Evolutionary conservation across 257 asterid species (phyloP), one percentile per base, ranked within the genome.

Genomic region (Solanum habrochaites): DNA sequence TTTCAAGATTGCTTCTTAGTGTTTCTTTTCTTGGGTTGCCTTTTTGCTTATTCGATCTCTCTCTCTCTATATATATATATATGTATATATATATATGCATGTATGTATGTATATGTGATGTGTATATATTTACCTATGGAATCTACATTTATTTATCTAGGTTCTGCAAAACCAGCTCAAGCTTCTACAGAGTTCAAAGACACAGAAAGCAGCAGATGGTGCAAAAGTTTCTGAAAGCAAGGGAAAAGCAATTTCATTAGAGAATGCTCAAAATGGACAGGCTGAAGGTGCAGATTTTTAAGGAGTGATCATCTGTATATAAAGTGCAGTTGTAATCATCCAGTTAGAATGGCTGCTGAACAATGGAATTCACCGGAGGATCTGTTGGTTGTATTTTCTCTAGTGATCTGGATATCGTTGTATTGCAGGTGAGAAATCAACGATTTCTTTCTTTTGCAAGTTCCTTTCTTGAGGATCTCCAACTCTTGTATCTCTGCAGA

Each of bases 131-230:
- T 20, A 58, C 66, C 25, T 18, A 58, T 7, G 25, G 25, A 58
- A 20, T 18, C 66, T 58, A 58, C 25, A 58, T 58, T 58, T 58
- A 58, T 58, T 58, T 40, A 85, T 21, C 16, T 85, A 96, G 99
- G 86, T 83, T 89, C 88, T 95, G 90, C 96, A 94, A 88, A 85
- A 82, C 49, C 98, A 95, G 87, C 93, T 91, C 85, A 89, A 90
- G 91, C 92, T 83, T 88, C 83, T 94, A 66, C 91, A 87, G 87
- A 82, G 88, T 82, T 69, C 90, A 45, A 86, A 89, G 32, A 77
- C 80, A 6, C 93, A 91, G 93, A 90, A 56, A 73, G 49, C 69
- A 56, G 47, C 37, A 58, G 85, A 58, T 56, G 88, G 90, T 49
- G 82, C 80, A 66, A 91, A 78, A 70, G 73, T 90, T 74, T 89